Base-by-base conservation (phyloP, 2,329 filamentous ascomycete species). In the Myrmaecium sp. region DNA sequence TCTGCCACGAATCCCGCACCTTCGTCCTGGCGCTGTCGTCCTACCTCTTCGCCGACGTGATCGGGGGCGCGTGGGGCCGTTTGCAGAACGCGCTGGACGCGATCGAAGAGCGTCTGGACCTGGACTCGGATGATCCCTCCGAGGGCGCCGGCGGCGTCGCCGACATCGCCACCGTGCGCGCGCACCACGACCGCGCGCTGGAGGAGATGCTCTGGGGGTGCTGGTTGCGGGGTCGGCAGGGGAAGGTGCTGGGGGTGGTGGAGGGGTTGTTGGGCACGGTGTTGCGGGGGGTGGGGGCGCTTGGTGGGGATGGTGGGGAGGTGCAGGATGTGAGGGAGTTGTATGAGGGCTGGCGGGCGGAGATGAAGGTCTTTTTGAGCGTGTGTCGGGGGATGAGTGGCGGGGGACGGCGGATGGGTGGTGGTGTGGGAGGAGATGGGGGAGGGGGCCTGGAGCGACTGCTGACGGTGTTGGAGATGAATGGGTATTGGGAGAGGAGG, bases 11-110 rank as follows among this genome's bases (percentile, higher is more conserved):
- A 43, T 74, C 81, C 0, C 73, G 80, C 28, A 76, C 89, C 46
- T 84, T 95, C 36, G 62, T 92, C 14, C 64, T 68, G 1, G 68
- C 68, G 6, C 51, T 94, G 1, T 67, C 72, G 20, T 66, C 73
- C 1, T 89, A 94, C 43, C 77, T 84, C 39, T 75, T 91, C 35
- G 79, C 86, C 31, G 66, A 71, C 1, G 83, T 76, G 2, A 73
- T 95, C 26, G 65, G 66, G 5, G 60, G 64, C 10, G 70, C 74
- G 0, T 95, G 86, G 84, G 56, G 55, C 13, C 55, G 58, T 0
- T 86, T 94, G 33, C 68, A 77, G 25, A 43, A 44, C 0, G 75
- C 70, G 36, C 57, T 94, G 0, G 58, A 70, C 14, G 58, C 55
- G 6, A 60, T 89, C 9, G 66, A 86, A 46, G 42, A 41, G 2